These are phyloP conservation scores for Schizopora paradoxa DNA, from an alignment of 1,284 basidiomycete species.

Conservation along the genomic window DNA sequence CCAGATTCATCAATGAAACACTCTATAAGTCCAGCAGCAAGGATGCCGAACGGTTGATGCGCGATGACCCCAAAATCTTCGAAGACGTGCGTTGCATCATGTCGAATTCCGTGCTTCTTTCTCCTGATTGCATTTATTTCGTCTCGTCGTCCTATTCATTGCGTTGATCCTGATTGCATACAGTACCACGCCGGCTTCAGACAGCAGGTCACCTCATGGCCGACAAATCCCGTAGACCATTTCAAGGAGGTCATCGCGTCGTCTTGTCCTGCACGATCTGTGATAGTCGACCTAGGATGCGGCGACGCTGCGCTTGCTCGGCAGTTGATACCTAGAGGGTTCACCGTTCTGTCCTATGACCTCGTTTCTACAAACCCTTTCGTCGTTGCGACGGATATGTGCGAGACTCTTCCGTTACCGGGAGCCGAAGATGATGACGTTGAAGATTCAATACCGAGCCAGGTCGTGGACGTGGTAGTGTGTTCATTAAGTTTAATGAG, in stretches of 20 bases:
- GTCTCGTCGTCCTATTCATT: background rate
- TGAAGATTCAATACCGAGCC: too few species aligned
- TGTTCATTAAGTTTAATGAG: conserved; percentile 97
- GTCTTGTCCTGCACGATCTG: conserved; percentile 54
- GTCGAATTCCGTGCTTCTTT: too few species aligned
- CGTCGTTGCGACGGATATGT: conserved; percentile 79
- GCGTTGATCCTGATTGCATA: conserved; percentile 14
- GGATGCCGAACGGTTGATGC: conserved; percentile 77
- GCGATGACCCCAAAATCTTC: conserved; percentile 69
- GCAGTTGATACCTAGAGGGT: conserved; percentile 60
- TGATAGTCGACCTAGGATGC: conserved; percentile 93
- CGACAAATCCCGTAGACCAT: conserved; percentile 80
- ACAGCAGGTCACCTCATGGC: conserved; percentile 86
- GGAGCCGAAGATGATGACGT: conserved; percentile 59
- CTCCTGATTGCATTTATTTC: conserved; percentile 8
- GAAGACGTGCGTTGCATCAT: conserved; percentile 54
- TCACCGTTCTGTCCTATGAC: conserved; percentile 76
- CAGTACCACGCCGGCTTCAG: conserved; percentile 92
- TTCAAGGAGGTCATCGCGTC: conserved; percentile 62
- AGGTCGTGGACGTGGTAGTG: conserved; percentile 86
- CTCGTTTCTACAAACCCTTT: conserved; percentile 69
- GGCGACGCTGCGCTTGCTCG: conserved; percentile 90
- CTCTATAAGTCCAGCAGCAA: conserved; percentile 79
- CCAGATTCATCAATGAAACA: conserved; percentile 81
- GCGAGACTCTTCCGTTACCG: conserved; percentile 68